Conservation (phyloP, 2,329 filamentous ascomycete species). For the Diaporthe sp. region DNA sequence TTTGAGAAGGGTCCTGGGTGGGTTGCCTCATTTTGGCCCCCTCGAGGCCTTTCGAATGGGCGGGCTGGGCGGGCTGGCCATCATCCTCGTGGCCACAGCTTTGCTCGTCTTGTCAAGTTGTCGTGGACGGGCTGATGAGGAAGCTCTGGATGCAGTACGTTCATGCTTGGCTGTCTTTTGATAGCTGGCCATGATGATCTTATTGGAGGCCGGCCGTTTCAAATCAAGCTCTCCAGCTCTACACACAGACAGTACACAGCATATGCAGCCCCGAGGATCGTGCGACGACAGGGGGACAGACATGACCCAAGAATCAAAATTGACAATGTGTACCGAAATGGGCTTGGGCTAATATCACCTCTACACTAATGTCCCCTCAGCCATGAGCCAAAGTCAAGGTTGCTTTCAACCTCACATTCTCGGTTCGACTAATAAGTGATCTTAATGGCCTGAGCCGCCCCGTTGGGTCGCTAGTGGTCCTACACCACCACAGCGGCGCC, state of each 20-base stretch:
- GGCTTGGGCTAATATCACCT: not conserved
- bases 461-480: not conserved
- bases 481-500: not conserved
- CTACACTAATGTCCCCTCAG: not conserved
- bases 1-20: slow-evolving; percentile 8
- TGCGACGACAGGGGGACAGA: not conserved
- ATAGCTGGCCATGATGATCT: not conserved
- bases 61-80: not conserved
- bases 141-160: not conserved
- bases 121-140: not conserved
- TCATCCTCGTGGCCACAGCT: not conserved
- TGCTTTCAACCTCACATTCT: not conserved
- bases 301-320: slow-evolving; percentile 9
- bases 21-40: slow-evolving; percentile 24
- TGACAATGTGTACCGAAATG: slow-evolving; percentile 13
- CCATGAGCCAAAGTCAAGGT: not conserved
- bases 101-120: not conserved
- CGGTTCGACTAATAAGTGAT: not conserved
- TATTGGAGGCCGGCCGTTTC: slow-evolving; percentile 1
- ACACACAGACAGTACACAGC: no score
- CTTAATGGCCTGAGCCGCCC: not conserved
- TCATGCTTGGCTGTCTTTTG: not conserved
- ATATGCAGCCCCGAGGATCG: not conserved
- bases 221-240: not conserved
- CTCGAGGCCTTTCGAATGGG: not conserved